Evolutionary conservation across 2,329 filamentous ascomycete genomes (phyloP).

Genomic region (Emydomyces testavorans): DNA sequence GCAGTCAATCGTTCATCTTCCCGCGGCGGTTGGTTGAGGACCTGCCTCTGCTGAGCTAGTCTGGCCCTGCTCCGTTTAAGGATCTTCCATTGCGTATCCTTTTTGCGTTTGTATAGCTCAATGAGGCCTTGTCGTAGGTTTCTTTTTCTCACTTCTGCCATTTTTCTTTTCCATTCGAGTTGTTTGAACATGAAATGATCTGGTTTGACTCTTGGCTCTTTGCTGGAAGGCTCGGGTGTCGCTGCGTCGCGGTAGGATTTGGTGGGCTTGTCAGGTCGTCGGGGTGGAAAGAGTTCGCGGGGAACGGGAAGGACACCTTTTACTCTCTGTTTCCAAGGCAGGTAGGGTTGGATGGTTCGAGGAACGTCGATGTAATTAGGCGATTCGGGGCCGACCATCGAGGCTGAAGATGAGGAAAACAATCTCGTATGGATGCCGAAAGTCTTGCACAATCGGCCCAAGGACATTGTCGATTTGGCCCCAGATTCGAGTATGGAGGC

Average conservation of each 20-base stretch:
- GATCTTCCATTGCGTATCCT: slow-evolving; percentile 31
- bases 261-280: slow-evolving; percentile 50
- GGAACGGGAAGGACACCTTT: slow-evolving; percentile 78
- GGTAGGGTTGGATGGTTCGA: slow-evolving; percentile 58
- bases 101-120: slow-evolving; percentile 57
- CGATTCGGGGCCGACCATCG: slow-evolving; percentile 56
- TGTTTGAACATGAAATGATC: slow-evolving; percentile 38
- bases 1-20: slow-evolving; percentile 68
- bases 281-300: slow-evolving; percentile 61
- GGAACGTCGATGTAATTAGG: slow-evolving; percentile 79
- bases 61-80: slow-evolving; percentile 36
- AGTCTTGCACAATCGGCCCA: slow-evolving; percentile 29
- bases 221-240: slow-evolving; percentile 42
- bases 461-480: slow-evolving; percentile 24
- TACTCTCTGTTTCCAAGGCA: slow-evolving; percentile 39
- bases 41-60: slow-evolving; percentile 40
- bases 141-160: slow-evolving; percentile 59
- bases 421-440: slow-evolving; percentile 29
- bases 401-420: slow-evolving; percentile 29
- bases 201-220: slow-evolving; percentile 23
- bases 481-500: slow-evolving; percentile 13
- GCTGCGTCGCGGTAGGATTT: slow-evolving; percentile 50
- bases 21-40: slow-evolving; percentile 54
- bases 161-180: slow-evolving; percentile 55
- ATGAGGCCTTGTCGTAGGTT: slow-evolving; percentile 62